phyloP scores from a whole-genome alignment of 2,329 filamentous ascomycete species.

The Beauveria medogensis region DNA sequence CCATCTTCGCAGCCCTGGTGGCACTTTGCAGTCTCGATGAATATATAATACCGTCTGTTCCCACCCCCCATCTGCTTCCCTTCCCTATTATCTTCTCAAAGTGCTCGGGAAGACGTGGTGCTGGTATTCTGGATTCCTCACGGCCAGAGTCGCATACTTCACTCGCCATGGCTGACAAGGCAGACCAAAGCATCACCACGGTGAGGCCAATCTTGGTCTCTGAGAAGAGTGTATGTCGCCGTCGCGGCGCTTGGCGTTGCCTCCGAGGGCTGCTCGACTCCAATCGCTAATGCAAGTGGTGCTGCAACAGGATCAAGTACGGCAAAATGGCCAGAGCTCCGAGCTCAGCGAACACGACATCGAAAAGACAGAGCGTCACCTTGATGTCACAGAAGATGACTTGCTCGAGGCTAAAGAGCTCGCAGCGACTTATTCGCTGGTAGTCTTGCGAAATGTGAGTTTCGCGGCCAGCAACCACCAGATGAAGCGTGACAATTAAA shows the following conservation, averaged over 20 bases:
- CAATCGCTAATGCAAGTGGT: neutral
- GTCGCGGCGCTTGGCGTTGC: neutral
- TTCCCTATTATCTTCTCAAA: neutral
- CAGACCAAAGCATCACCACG: neutral
- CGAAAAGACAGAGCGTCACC: slow-evolving; percentile 10
- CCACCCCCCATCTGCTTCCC: too few relatives aligned
- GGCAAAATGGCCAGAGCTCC: neutral
- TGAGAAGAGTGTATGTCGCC: neutral
- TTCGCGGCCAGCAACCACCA: neutral
- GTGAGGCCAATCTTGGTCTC: neutral
- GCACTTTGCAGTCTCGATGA: too few relatives aligned
- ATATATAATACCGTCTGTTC: too few relatives aligned
- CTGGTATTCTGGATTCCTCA: neutral
- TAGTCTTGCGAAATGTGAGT: slow-evolving; percentile 24
- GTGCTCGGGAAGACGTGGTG: neutral
- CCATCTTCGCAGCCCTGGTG: too few relatives aligned
- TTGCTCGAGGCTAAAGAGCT: slow-evolving; percentile 34
- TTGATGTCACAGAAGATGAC: slow-evolving; percentile 35
- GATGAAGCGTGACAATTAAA: neutral
- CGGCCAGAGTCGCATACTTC: neutral
- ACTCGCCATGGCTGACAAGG: neutral
- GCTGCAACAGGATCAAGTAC: neutral
- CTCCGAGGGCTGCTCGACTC: too few relatives aligned
- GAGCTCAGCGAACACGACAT: neutral
- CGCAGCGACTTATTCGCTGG: slow-evolving; percentile 26